phyloP scores from a whole-genome alignment of 345 rosid genomes.

The Murraya paniculata region DNA sequence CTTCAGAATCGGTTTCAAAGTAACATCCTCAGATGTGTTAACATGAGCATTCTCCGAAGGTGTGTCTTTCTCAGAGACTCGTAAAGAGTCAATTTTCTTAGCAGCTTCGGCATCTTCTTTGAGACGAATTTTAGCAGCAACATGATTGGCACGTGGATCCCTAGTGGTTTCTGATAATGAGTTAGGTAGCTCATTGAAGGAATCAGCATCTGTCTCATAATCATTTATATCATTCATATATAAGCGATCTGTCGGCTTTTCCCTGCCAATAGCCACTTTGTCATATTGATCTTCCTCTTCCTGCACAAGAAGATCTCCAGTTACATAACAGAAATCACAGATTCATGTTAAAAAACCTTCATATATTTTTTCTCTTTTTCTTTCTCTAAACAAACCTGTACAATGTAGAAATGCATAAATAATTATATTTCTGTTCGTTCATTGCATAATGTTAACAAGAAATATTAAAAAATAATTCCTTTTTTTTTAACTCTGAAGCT shows the following conservation, averaged over 20 bases:
- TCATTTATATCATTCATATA: constrained; percentile 47
- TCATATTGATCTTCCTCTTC: constrained; percentile 77
- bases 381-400: too few species aligned
- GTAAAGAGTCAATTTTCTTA: constrained; percentile 43
- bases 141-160: constrained; percentile 76
- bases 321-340: background rate
- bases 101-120: constrained; percentile 79
- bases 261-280: constrained; percentile 56
- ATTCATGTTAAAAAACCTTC: background rate
- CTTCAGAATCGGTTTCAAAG: constrained; percentile 69
- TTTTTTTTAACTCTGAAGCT: too few species aligned
- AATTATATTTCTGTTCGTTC: background rate
- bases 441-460: background rate
- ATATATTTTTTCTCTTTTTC: too few species aligned
- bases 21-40: constrained; percentile 36
- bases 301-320: constrained; percentile 32
- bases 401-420: background rate
- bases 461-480: background rate
- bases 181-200: constrained; percentile 44
- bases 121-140: constrained; percentile 63
- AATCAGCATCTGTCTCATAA: constrained; percentile 48
- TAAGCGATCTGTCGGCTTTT: constrained; percentile 30
- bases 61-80: constrained; percentile 41
- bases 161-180: constrained; percentile 38
- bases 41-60: constrained; percentile 7